Percentiles rank a stretch among this genome's conserved stretches.
Conservation (phyloP, 768 basidiomycete species). For the Lentinula detonsa region DNA sequence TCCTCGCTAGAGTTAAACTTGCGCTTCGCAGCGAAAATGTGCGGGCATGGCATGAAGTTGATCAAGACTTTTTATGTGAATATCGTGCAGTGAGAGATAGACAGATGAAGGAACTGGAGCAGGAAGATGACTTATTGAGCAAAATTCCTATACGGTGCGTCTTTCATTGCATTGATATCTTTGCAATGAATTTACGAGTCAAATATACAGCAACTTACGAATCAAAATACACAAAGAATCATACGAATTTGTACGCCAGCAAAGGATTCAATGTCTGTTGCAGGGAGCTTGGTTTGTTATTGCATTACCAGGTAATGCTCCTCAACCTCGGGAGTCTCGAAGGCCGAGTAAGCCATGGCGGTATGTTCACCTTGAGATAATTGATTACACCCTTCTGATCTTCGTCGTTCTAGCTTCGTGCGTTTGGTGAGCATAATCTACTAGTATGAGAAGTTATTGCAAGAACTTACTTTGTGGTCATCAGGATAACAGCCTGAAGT, state of each 20-base stretch:
- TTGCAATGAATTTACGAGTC: neutral
- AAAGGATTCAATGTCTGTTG: constrained; percentile 81
- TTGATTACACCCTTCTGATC: neutral
- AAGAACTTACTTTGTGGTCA: neutral
- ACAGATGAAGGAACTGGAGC: constrained; percentile 86
- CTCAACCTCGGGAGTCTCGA: constrained; percentile 43
- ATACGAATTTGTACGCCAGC: constrained; percentile 83
- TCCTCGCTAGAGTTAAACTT: constrained; percentile 55
- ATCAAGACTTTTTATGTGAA: constrained; percentile 73
- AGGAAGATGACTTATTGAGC: constrained; percentile 81
- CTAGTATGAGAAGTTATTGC: neutral
- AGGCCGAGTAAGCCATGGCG: constrained; percentile 71
- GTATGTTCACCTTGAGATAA: neutral
- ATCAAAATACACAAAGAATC: constrained; percentile 86
- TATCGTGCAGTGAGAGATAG: constrained; percentile 82
- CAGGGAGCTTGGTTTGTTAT: constrained; percentile 94
- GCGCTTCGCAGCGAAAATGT: constrained; percentile 70
- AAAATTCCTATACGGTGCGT: constrained; percentile 82
- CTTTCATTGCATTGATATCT: constrained; percentile 2
- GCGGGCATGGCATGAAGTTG: constrained; percentile 79
- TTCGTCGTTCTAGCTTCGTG: constrained; percentile 43
- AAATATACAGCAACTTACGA: constrained; percentile 59
- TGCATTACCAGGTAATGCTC: constrained; percentile 50
- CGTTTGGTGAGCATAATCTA: constrained; percentile 47
- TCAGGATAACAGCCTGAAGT: constrained; percentile 76